Evolutionary conservation across 106 monocot genomes (phyloP), one percentile per base, ranked within the genome.

Genomic region (Vanilla planifolia): DNA sequence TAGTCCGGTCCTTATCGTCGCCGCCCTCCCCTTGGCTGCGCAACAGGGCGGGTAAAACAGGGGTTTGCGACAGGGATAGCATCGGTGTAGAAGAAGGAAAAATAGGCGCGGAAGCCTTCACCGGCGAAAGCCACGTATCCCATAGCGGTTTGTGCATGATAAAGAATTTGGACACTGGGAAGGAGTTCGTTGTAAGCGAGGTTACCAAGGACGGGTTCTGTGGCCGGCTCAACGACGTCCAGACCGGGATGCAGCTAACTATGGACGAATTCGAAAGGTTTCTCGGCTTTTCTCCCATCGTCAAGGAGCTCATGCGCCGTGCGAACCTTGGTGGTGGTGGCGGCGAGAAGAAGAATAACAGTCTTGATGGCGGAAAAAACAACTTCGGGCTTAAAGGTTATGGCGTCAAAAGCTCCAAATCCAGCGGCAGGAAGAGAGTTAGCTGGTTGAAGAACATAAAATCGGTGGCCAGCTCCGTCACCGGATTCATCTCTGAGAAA

Each of bases 381-480:
- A 24, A 2, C 16, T 53, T 26, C 35, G 10, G 6, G 25, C 35
- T 0, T 42, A 21, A 43, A 34, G 28, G 48, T 6, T 8, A 17
- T 34, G 6, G 57, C 9, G 33, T 0, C 25, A 64, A 55, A 22
- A 71, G 55, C 32, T 30, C 57, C 16, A 78, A 73, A 44, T 36
- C 26, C 16, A 59, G 59, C 3, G 10, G 47, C 30, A 78, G 64
- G 67, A 85, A 78, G 77, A 90, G 79, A 68, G 70, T 60, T 5
- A 70, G 68, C 5, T 96, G 91, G 96, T 53, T 96, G 3, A 96
- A 91, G 72, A 96, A 96, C 46, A 81, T 87, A 25, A 91, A 73
- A 69, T 81, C 64, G 22, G 90, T 90, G 4, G 89, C 89, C 33
- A 84, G 58, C 51, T 83, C 94, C 0, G 72, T 83, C 15, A 74